These are phyloP conservation scores for Hyaloperonospora arabidopsidis DNA, from an alignment of 352 stramenopile genomes.

Conservation along the genomic window DNA sequence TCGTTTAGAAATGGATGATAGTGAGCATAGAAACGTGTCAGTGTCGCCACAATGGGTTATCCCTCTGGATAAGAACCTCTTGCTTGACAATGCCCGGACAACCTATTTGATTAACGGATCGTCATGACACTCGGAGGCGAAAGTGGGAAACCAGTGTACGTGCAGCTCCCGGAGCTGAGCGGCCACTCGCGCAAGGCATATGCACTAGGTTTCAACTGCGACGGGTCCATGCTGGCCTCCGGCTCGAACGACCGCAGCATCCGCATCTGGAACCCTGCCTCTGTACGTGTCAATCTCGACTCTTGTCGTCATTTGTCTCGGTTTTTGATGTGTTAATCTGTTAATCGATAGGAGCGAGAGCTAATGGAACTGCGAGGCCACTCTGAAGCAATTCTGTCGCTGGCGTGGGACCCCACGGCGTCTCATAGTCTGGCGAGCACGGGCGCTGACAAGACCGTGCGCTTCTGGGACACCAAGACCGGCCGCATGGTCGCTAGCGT, in stretches of 20 bases:
- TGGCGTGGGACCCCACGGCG: conserved; percentile 69
- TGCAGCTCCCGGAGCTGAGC: conserved; percentile 67
- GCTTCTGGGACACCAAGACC: conserved; percentile 77
- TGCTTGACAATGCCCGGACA: too few species aligned
- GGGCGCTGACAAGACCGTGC: conserved; percentile 72
- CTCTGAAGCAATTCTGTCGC: conserved; percentile 59
- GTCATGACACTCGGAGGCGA: conserved; percentile 12
- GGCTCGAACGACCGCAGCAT: conserved; percentile 75
- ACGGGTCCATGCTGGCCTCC: conserved; percentile 64
- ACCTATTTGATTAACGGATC: too few species aligned
- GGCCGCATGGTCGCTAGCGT: conserved; percentile 72
- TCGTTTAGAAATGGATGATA: too few species aligned
- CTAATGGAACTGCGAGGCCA: conserved; percentile 60
- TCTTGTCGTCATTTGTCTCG: neutral
- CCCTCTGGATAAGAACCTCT: too few species aligned
- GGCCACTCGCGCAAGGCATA: conserved; percentile 78
- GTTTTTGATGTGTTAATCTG: conserved; percentile 2
- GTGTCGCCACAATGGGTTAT: too few species aligned
- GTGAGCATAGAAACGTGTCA: too few species aligned
- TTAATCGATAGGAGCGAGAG: conserved; percentile 35
- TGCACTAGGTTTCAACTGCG: conserved; percentile 69
- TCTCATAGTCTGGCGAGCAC: conserved; percentile 59
- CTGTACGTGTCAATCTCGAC: conserved; percentile 29
- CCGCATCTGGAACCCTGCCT: conserved; percentile 61
- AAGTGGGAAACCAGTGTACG: conserved; percentile 22